These are phyloP conservation scores for Xylariaceae sp. DNA, from an alignment of 2,329 filamentous ascomycete species.

Conservation along the genomic window DNA sequence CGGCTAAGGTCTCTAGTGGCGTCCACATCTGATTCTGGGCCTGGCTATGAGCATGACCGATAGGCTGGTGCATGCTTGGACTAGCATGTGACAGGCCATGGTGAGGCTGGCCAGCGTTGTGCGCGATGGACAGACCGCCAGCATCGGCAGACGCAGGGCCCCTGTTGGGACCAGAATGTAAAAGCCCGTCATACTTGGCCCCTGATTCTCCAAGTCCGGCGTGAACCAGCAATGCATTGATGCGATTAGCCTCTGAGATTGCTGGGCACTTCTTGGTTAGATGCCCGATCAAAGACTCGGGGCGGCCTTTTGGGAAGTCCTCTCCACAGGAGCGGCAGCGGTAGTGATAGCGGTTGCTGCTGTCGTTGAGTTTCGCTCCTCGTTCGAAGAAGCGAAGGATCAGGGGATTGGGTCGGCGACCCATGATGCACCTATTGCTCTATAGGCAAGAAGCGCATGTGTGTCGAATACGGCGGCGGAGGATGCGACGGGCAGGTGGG, in stretches of 20 bases:
- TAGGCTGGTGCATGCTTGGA: background rate
- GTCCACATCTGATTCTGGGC: constrained; percentile 55
- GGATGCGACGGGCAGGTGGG: constrained; percentile 12
- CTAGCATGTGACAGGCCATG: background rate
- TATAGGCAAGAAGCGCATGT: background rate
- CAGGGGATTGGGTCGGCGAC: constrained; percentile 75
- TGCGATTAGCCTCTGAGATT: constrained; percentile 67
- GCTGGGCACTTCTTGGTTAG: constrained; percentile 82
- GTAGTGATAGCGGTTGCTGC: constrained; percentile 86
- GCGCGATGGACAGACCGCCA: constrained; percentile 1
- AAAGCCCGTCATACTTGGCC: constrained; percentile 21
- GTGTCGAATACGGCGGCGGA: constrained; percentile 6
- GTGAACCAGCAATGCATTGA: constrained; percentile 67
- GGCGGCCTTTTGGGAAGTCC: constrained; percentile 83
- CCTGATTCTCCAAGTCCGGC: constrained; percentile 54
- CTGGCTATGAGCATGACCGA: constrained; percentile 24
- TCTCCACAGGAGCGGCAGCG: constrained; percentile 85
- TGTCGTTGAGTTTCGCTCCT: constrained; percentile 79
- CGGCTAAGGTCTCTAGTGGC: constrained; percentile 78
- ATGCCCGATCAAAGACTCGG: constrained; percentile 75
- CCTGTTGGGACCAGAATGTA: constrained; percentile 32
- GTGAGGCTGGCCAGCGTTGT: background rate
- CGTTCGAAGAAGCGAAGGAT: constrained; percentile 86
- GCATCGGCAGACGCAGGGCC: constrained; percentile 8
- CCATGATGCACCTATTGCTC: constrained; percentile 51